Evolutionary conservation across 176 grass and related monocot species (phyloP).

Genomic region (Cymbopogon citratus): DNA sequence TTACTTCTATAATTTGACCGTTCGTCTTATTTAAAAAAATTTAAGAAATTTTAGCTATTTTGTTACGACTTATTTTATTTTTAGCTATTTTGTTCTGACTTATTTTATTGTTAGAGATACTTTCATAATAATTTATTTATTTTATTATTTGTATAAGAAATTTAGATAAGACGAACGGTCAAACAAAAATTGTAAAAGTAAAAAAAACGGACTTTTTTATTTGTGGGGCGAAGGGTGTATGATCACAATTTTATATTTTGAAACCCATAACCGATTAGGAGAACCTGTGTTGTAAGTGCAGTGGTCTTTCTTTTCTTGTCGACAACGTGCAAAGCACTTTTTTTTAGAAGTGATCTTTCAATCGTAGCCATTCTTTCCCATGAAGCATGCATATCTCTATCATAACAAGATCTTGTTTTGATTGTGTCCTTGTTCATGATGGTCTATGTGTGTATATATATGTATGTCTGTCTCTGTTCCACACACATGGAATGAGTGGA

Average conservation of each 20-base stretch:
- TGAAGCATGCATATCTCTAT: background rate
- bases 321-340: background rate
- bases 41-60: too few species aligned
- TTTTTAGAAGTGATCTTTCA: background rate
- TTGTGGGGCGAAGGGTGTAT: too few species aligned
- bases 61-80: too few species aligned
- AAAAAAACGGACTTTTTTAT: too few species aligned
- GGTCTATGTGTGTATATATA: background rate
- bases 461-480: background rate
- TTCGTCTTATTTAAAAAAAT: too few species aligned
- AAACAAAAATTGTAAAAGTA: too few species aligned
- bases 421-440: background rate
- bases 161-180: too few species aligned
- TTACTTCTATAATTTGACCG: too few species aligned
- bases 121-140: too few species aligned
- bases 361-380: constrained; percentile 10
- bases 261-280: background rate
- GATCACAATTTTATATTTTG: background rate
- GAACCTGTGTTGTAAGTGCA: background rate
- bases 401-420: background rate
- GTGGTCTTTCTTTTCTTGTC: background rate
- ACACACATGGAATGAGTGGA: background rate
- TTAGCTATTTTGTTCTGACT: too few species aligned
- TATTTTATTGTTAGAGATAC: too few species aligned
- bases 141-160: too few species aligned